These are phyloP conservation scores for Ramaria rubella DNA, from an alignment of 768 basidiomycete species.

Conservation along the genomic window DNA sequence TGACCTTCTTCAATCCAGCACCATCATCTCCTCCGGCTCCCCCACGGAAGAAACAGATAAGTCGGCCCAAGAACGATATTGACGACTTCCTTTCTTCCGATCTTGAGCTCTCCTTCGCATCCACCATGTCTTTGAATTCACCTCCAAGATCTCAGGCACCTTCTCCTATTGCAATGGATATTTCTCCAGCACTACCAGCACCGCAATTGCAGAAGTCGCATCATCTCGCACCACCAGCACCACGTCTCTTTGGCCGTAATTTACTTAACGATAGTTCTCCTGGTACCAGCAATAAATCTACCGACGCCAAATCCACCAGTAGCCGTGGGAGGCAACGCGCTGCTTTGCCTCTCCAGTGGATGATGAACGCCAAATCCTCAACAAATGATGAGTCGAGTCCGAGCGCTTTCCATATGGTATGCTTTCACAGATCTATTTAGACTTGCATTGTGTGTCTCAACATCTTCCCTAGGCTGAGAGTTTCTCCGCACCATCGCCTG, in stretches of 20 bases:
- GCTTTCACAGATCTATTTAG: background rate
- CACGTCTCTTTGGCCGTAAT: slow-evolving; percentile 66
- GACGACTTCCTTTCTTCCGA: slow-evolving; percentile 67
- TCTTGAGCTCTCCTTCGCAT: slow-evolving; percentile 76
- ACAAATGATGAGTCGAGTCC: background rate
- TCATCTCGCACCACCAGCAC: slow-evolving; percentile 24
- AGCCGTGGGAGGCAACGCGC: slow-evolving; percentile 55
- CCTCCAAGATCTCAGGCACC: slow-evolving; percentile 42
- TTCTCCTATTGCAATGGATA: slow-evolving; percentile 66
- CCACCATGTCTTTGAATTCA: slow-evolving; percentile 73
- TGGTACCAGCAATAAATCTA: slow-evolving; percentile 18
- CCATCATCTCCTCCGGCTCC: slow-evolving; percentile 3
- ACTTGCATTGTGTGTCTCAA: background rate
- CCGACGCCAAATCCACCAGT: slow-evolving; percentile 27
- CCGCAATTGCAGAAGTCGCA: slow-evolving; percentile 11
- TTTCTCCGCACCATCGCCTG: slow-evolving; percentile 24
- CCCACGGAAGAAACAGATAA: background rate
- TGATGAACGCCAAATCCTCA: background rate
- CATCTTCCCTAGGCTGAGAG: background rate
- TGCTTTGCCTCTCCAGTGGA: slow-evolving; percentile 57
- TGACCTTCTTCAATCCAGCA: slow-evolving; percentile 8
- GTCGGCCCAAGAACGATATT: slow-evolving; percentile 34
- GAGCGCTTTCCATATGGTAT: background rate
- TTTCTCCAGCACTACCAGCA: slow-evolving; percentile 62
- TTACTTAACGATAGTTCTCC: slow-evolving; percentile 50